Evolutionary conservation across 2,329 filamentous ascomycete species (phyloP).

Genomic region (Aspergillus hortae): DNA sequence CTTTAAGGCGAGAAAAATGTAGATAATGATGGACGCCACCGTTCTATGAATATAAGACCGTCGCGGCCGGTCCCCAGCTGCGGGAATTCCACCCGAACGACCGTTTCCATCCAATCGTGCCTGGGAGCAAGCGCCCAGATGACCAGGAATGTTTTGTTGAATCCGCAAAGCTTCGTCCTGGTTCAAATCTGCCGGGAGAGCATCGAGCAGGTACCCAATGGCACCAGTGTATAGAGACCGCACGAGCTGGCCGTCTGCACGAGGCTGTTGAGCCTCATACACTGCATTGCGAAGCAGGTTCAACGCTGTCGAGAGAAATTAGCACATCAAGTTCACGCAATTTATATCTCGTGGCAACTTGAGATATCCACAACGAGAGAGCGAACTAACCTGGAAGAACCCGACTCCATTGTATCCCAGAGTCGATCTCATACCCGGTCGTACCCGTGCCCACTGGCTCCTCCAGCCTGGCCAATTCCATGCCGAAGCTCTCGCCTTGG

Average conservation of each 20-base stretch:
- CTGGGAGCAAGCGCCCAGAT: conserved; percentile 15
- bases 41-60: conserved; percentile 57
- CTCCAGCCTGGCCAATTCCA: conserved; percentile 13
- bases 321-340: not conserved
- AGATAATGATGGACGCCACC: conserved; percentile 55
- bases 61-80: not conserved
- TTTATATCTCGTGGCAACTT: not conserved
- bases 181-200: conserved; percentile 29
- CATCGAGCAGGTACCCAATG: conserved; percentile 36
- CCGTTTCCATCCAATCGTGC: not conserved
- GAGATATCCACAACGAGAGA: not conserved
- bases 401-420: conserved; percentile 34
- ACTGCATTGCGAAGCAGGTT: conserved; percentile 34
- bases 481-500: conserved; percentile 10
- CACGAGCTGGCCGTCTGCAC: conserved; percentile 28
- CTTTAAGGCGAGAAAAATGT: conserved; percentile 58
- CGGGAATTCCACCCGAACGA: not conserved
- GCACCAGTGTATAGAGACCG: conserved; percentile 35
- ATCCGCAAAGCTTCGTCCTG: conserved; percentile 28
- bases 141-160: conserved; percentile 23
- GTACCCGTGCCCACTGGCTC: conserved; percentile 8
- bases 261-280: conserved; percentile 31
- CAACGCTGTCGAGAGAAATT: conserved; percentile 24
- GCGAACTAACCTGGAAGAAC: conserved; percentile 28
- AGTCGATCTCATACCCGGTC: conserved; percentile 27